Evolutionary conservation across 1,284 basidiomycete species (phyloP).

Genomic region (Fomitiporia mediterranea): DNA sequence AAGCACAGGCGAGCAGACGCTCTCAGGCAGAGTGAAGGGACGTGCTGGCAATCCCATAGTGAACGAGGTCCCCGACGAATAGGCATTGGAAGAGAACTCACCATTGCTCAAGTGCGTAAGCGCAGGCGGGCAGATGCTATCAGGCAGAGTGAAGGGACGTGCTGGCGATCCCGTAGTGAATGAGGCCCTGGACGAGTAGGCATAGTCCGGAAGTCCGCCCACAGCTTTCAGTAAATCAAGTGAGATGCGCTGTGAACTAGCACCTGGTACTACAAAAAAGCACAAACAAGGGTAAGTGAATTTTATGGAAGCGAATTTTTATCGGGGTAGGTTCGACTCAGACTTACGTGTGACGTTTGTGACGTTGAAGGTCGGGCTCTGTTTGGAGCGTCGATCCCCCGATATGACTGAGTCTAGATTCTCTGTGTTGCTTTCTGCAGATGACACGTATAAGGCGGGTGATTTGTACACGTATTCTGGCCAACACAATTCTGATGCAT

Average conservation of each 20-base stretch:
- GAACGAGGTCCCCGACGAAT: constrained; percentile 47
- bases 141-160: constrained; percentile 63
- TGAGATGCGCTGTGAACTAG: constrained; percentile 56
- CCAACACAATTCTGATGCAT: too few species aligned
- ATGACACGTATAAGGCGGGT: constrained; percentile 5
- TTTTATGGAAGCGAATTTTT: constrained; percentile 2
- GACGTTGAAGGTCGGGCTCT: constrained; percentile 22
- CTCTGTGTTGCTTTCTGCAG: not conserved
- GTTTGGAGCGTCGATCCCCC: not conserved
- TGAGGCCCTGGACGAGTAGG: constrained; percentile 49
- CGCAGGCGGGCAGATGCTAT: constrained; percentile 65
- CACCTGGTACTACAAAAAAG: constrained; percentile 36
- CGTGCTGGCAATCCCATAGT: constrained; percentile 53
- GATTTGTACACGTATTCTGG: constrained; percentile 13
- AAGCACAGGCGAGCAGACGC: constrained; percentile 65
- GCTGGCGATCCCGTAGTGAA: constrained; percentile 51
- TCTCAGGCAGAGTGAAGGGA: constrained; percentile 62
- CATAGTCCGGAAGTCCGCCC: constrained; percentile 49
- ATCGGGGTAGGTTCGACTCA: not conserved
- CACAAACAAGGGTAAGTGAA: not conserved
- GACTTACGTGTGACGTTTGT: constrained; percentile 41
- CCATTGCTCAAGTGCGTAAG: constrained; percentile 64
- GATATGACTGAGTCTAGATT: not conserved
- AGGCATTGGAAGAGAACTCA: constrained; percentile 69
- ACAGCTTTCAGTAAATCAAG: constrained; percentile 58